Evolutionary conservation across 1,139 yeast genomes (phyloP).

Genomic region (Debaryomyces sp.): DNA sequence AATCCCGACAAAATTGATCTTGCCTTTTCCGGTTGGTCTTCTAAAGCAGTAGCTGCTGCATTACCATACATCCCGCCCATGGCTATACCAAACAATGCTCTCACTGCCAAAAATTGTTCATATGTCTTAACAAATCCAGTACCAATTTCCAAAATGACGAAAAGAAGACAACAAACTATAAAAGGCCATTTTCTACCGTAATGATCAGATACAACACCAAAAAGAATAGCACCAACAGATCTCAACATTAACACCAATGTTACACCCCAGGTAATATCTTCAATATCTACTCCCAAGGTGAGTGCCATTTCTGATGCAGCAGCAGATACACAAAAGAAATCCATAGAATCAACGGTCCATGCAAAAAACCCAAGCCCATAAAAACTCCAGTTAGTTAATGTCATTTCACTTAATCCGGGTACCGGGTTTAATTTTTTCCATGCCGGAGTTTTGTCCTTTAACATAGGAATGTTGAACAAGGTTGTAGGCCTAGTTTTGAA

Average conservation of each 20-base stretch:
- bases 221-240: conserved; percentile 74
- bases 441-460: conserved; percentile 11
- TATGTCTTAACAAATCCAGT: conserved; percentile 71
- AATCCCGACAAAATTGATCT: conserved; percentile 41
- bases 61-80: conserved; percentile 45
- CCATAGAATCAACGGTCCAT: conserved; percentile 83
- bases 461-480: conserved; percentile 22
- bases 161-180: conserved; percentile 52
- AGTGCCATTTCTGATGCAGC: conserved; percentile 59
- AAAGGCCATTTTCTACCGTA: conserved; percentile 78
- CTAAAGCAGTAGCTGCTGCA: conserved; percentile 36
- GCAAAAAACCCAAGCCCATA: conserved; percentile 65
- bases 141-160: conserved; percentile 66
- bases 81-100: conserved; percentile 41
- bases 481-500: conserved; percentile 29
- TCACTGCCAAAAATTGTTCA: conserved; percentile 65
- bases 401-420: conserved; percentile 31
- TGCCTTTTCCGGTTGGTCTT: conserved; percentile 37
- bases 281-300: conserved; percentile 50
- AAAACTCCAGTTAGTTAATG: conserved; percentile 51
- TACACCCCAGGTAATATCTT: conserved; percentile 76
- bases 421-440: conserved; percentile 34
- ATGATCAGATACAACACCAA: conserved; percentile 67
- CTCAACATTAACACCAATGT: conserved; percentile 79
- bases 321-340: conserved; percentile 70